Evolutionary conservation across 768 basidiomycete species (phyloP), one percentile per base, ranked within the genome.

Genomic region (Suillus weaverae): DNA sequence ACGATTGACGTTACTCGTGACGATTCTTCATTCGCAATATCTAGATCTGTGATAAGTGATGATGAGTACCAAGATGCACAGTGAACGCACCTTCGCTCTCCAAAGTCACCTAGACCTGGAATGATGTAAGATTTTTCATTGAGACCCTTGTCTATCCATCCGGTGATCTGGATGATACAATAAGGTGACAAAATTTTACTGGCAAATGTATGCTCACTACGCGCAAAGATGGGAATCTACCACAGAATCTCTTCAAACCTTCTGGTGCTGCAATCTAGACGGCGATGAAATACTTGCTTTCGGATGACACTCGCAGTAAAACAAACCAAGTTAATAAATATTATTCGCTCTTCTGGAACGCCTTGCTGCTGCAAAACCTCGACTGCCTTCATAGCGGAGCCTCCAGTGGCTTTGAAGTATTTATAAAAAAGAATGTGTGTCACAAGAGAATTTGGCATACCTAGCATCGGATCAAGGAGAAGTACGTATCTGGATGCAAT

Each of bases 71-170:
- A 39, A 18, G 9, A 26, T 39, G 16, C 16, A 30, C 8, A 30
- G 18, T 9, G 44, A 16, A 44, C 78, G 66, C 70, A 90, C 91
- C 93, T 89, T 73, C 93, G 81, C 74, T 97, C 95, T 60, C 95
- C 95, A 74, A 98, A 98, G 74, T 98, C 95, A n/a, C 95, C 95
- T n/a, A 98, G 81, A 35, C 95, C 95, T 9, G 94, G 95, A 62
- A 95, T 87, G 69, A 96, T 96, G 73, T 91, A 97, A 30, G 92
- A 88, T 74, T 90, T 93, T 64, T 92, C 92, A 69, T 98, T 95
- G 60, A 98, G 84, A 5, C 94, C 92, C 69, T 94, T 80, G 74
- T 98, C 95, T 61, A 98, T 94, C 94, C 95, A 97, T 3, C 95
- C 95, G 13, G 95, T 97, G 61, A 97, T 90, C 91, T 95, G 68